phyloP scores from a whole-genome alignment of 2,329 filamentous ascomycete species.

The Aureobasidium uvarum region DNA sequence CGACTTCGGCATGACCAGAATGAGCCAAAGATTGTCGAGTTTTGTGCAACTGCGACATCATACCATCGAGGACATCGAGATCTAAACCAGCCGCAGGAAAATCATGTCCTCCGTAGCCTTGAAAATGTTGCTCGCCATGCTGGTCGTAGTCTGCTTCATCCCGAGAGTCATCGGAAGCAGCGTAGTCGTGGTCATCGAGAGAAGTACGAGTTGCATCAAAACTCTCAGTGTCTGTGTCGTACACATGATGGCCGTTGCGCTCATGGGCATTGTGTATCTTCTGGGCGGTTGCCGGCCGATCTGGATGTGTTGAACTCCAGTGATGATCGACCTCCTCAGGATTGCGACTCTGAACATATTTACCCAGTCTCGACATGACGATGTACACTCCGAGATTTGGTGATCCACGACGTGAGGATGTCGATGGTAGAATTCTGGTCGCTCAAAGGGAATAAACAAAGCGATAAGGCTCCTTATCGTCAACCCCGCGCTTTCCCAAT shows the following conservation, averaged over 20 bases:
- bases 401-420: not conserved
- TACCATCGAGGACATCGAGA: not conserved
- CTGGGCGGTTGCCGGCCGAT: constrained; percentile 25
- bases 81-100: not conserved
- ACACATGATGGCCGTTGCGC: constrained; percentile 32
- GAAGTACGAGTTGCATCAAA: constrained; percentile 39
- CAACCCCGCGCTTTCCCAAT: constrained; percentile 3
- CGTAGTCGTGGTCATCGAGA: constrained; percentile 13
- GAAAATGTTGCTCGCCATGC: not conserved
- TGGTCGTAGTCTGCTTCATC: constrained; percentile 29
- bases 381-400: not conserved
- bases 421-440: not conserved
- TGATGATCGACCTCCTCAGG: not conserved
- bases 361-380: not conserved
- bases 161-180: constrained; percentile 17
- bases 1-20: not conserved
- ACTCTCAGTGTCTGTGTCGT: constrained; percentile 42
- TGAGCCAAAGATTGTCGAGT: not conserved
- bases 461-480: constrained; percentile 21
- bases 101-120: not conserved
- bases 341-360: not conserved
- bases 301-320: not conserved
- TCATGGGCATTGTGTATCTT: not conserved
- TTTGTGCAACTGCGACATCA: not conserved
- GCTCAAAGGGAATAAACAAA: constrained; percentile 10